These are phyloP conservation scores for Xylariaceae sp. DNA, from an alignment of 2,329 filamentous ascomycete genomes.

Conservation along the genomic window DNA sequence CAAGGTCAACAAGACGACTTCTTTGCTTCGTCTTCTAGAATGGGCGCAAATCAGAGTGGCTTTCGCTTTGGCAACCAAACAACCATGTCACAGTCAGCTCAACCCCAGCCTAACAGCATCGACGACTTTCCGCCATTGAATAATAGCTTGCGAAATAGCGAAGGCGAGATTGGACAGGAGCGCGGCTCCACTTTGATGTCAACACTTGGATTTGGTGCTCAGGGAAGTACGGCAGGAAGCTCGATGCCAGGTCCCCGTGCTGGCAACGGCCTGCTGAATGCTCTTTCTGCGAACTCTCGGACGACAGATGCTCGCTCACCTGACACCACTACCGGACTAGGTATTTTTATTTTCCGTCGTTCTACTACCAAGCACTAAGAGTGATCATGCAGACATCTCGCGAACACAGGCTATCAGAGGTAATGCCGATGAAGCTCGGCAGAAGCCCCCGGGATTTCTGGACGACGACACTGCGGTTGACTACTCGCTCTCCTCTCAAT, in stretches of 20 bases:
- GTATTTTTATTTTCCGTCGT: conserved; percentile 22
- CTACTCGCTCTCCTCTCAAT: conserved; percentile 28
- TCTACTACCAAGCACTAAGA: conserved; percentile 4
- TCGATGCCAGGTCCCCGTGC: conserved; percentile 41
- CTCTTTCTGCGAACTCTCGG: conserved; percentile 57
- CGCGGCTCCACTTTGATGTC: conserved; percentile 50
- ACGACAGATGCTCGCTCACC: conserved; percentile 48
- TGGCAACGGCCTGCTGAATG: conserved; percentile 61
- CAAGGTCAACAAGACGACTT: conserved; percentile 47
- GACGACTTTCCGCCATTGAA: conserved; percentile 63
- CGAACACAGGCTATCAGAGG: conserved; percentile 44
- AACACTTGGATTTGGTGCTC: conserved; percentile 50
- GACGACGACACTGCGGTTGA: conserved; percentile 35
- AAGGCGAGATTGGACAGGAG: conserved; percentile 56
- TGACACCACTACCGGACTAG: conserved; percentile 37
- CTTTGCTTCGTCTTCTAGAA: conserved; percentile 37
- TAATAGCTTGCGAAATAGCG: conserved; percentile 42
- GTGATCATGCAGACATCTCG: conserved; percentile 32
- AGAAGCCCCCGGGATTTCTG: conserved; percentile 42
- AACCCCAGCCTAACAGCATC: conserved; percentile 44
- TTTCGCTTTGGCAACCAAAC: conserved; percentile 53
- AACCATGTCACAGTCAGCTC: conserved; percentile 39
- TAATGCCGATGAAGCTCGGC: conserved; percentile 42
- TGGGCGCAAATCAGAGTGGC: conserved; percentile 41
- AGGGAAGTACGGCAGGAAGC: conserved; percentile 37